A percentile compares a stretch with the other conserved stretches of the same genome.
Conservation (phyloP, 306 rosid genomes). For the Cyclanthera cordifolia region DNA sequence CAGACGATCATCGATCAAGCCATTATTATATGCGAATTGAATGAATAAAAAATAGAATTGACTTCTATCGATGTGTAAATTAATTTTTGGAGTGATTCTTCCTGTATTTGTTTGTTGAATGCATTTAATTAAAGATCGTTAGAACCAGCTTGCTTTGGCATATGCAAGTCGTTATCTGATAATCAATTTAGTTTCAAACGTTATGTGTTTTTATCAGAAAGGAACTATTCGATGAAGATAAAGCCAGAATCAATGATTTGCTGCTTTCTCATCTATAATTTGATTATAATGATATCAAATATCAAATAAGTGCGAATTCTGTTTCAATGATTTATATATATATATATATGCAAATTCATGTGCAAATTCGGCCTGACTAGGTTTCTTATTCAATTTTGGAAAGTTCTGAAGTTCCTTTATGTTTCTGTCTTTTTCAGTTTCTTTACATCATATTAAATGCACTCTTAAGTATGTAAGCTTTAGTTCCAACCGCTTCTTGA, state of each 20-base stretch:
- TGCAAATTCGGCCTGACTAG: not conserved
- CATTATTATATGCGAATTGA: not conserved
- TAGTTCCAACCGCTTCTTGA: not conserved
- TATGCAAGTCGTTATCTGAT: not conserved
- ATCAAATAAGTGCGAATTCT: too few species aligned
- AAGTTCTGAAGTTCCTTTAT: not conserved
- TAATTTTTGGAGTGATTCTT: not conserved
- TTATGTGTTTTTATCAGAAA: not conserved
- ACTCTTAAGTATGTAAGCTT: not conserved
- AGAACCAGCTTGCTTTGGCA: not conserved
- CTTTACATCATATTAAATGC: not conserved
- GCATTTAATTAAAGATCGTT: not conserved
- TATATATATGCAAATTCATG: not conserved
- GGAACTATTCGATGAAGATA: not conserved
- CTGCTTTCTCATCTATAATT: not conserved
- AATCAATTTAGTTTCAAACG: not conserved
- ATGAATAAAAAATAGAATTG: not conserved
- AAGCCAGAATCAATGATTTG: not conserved
- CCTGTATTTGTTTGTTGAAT: not conserved
- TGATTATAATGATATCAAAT: not conserved
- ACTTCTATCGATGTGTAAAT: not conserved
- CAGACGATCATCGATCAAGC: not conserved
- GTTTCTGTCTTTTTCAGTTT: not conserved
- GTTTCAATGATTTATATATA: too few species aligned
- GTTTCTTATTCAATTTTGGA: not conserved